Base-by-base conservation (phyloP, 106 monocot genomes). In the Dendrobium chrysotoxum region DNA sequence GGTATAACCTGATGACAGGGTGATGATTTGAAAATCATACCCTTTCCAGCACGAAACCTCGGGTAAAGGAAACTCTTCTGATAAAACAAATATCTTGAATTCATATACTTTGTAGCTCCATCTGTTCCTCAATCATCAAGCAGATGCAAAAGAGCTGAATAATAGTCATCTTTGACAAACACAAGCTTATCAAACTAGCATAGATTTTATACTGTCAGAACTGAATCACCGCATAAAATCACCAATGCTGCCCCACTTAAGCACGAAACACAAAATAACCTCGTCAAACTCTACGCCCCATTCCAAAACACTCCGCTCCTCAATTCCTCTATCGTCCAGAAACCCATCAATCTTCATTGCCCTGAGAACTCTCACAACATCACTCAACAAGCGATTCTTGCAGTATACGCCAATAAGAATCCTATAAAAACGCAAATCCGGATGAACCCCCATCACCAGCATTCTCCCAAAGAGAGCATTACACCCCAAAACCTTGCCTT, bases 181-280 rank as follows among this genome's bases (percentile, higher is more conserved):
- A 44, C 44, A 44, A 44, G 44, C 7, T 44, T 44, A 44, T 44
- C 44, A 44, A 44, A 44, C 0, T 42, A 7, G 9, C 0, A 44
- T 0, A 55, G 18, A 5, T 20, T 17, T 18, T 5, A 20, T 57
- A 76, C 90, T 10, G 88, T 89, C 55, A 91, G 85, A 67, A 44
- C 4, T 5, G 1, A 75, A 75, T 20, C 20, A 75, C 0, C 71
- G 15, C 68, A 54, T 30, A 28, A 81, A 61, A 7, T 21, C 54
- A 23, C 80, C 80, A 40, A 53, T 53, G 31, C 20, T 67, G 57
- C 74, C 81, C 23, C 81, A 42, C 75, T 81, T 74, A 47, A 76
- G 76, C 45, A 76, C 46, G 10, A 18, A 45, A 21, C 45, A 28
- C 42, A 76, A 25, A 25, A 76, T 35, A n/a, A 30, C 20, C 28